Evolutionary conservation across 1,284 basidiomycete species (phyloP).

Genomic region (Ceratobasidium sp.): DNA sequence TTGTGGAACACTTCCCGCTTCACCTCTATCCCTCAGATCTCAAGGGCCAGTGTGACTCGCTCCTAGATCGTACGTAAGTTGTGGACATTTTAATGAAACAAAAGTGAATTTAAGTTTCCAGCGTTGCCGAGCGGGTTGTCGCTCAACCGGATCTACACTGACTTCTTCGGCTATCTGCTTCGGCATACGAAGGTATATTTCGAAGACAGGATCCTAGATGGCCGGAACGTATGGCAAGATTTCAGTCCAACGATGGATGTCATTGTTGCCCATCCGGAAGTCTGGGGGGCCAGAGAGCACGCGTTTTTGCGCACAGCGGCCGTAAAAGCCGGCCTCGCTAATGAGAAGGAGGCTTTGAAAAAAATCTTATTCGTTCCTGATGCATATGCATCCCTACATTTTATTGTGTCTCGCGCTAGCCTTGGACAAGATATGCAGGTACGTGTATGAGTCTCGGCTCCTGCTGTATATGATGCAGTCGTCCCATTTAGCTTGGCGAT

Average conservation of each 20-base stretch:
- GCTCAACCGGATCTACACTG: conserved; percentile 20
- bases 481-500: neutral
- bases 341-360: neutral
- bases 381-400: conserved; percentile 42
- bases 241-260: conserved; percentile 15
- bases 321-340: neutral
- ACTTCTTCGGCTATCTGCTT: conserved; percentile 37
- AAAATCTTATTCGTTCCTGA: conserved; percentile 39
- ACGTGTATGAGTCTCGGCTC: neutral
- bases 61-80: neutral
- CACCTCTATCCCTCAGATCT: conserved; percentile 33
- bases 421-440: conserved; percentile 2
- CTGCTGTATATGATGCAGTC: neutral
- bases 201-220: conserved; percentile 20
- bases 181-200: conserved; percentile 26
- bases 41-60: neutral
- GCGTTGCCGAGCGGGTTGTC: conserved; percentile 10
- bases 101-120: neutral
- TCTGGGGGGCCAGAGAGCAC: conserved; percentile 33
- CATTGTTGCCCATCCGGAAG: conserved; percentile 36
- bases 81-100: neutral
- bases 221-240: conserved; percentile 9
- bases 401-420: conserved; percentile 23
- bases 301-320: conserved; percentile 27
- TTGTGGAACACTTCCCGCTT: conserved; percentile 29